Percentiles rank a stretch among this genome's conserved stretches.
Conservation (phyloP, 805 yeast species). For the Cyberlindnera euphorbiae region DNA sequence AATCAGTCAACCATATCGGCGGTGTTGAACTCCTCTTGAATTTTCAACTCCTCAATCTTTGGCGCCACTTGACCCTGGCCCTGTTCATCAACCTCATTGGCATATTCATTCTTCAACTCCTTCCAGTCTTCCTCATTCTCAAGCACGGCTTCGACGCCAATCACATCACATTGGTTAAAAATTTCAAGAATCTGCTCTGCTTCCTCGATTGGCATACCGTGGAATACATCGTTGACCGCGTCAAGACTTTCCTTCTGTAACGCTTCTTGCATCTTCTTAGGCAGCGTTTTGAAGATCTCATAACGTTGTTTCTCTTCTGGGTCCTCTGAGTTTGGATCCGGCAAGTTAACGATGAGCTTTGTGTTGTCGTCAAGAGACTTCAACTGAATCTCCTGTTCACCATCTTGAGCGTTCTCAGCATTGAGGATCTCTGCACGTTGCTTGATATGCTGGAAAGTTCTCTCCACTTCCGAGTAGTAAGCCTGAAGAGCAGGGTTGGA, state of each 20-base stretch:
- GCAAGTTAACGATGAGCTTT: slow-evolving; percentile 66
- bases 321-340: slow-evolving; percentile 47
- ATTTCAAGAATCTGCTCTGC: slow-evolving; percentile 75
- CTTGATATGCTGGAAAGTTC: slow-evolving; percentile 71
- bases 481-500: slow-evolving; percentile 62
- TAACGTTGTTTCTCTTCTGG: slow-evolving; percentile 38
- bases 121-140: slow-evolving; percentile 71
- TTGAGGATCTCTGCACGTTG: slow-evolving; percentile 66
- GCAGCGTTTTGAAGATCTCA: slow-evolving; percentile 53
- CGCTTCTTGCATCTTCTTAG: slow-evolving; percentile 66
- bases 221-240: slow-evolving; percentile 79
- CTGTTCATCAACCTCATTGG: slow-evolving; percentile 10
- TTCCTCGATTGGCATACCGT: slow-evolving; percentile 61
- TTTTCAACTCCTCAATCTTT: slow-evolving; percentile 17
- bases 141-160: slow-evolving; percentile 72
- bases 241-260: slow-evolving; percentile 67
- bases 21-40: slow-evolving; percentile 22
- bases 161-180: slow-evolving; percentile 76
- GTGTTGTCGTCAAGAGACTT: slow-evolving; percentile 83
- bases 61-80: slow-evolving; percentile 8
- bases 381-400: slow-evolving; percentile 69
- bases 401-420: slow-evolving; percentile 42
- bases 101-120: slow-evolving; percentile 44
- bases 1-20: slow-evolving; percentile 37
- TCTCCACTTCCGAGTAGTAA: slow-evolving; percentile 66